These are phyloP conservation scores for Pestalotiopsis sp. DNA, from an alignment of 2,329 filamentous ascomycete genomes.

Conservation along the genomic window DNA sequence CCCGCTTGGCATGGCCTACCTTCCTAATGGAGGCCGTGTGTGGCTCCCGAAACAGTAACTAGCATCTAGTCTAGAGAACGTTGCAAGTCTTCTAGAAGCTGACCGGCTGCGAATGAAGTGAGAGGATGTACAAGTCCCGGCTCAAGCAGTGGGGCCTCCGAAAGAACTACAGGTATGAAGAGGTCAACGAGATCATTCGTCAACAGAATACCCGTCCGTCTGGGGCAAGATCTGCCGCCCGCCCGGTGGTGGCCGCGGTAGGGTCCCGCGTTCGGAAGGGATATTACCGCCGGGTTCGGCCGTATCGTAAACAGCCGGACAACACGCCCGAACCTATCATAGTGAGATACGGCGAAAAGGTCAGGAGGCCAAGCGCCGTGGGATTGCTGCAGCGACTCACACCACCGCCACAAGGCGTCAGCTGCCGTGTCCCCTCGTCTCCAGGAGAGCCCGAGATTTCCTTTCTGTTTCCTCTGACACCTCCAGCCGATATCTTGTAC, in stretches of 20 bases:
- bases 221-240: background rate
- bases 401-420: background rate
- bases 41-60: background rate
- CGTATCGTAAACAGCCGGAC: background rate
- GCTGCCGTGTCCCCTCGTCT: slow-evolving; percentile 7
- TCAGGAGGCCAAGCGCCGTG: background rate
- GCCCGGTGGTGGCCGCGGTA: background rate
- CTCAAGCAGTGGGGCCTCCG: slow-evolving; percentile 13
- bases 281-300: background rate
- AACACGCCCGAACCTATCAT: background rate
- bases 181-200: slow-evolving; percentile 13
- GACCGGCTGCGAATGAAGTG: background rate
- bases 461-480: slow-evolving; percentile 11
- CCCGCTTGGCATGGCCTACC: slow-evolving; percentile 5
- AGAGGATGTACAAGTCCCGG: slow-evolving; percentile 13
- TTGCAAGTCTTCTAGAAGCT: slow-evolving; percentile 1
- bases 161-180: slow-evolving; percentile 13
- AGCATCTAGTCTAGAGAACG: background rate
- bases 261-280: slow-evolving; percentile 7
- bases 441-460: background rate
- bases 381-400: background rate
- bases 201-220: slow-evolving; percentile 3
- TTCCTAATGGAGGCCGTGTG: slow-evolving; percentile 8
- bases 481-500: background rate
- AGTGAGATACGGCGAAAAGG: background rate